A percentile compares a stretch with the other conserved stretches of the same genome.
Conservation (phyloP, 1,139 yeast species). For the Taiozyma sp. region DNA sequence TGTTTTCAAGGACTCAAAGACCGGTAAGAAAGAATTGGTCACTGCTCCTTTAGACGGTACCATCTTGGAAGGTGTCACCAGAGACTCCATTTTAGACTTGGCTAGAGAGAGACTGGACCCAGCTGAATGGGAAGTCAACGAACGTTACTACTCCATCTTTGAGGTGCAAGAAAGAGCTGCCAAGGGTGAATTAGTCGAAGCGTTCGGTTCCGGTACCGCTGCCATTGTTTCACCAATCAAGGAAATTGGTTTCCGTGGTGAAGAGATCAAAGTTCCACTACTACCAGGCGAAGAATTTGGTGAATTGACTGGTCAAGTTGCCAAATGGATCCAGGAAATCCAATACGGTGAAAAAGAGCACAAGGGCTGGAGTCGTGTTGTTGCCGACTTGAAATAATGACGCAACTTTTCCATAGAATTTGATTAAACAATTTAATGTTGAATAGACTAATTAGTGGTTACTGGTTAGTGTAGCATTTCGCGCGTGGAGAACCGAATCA, state of each 20-base stretch:
- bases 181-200: constrained; percentile 84
- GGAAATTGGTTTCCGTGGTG: constrained; percentile 75
- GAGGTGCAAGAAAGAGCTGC: constrained; percentile 77
- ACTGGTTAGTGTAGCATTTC: too few relatives aligned
- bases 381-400: constrained; percentile 26
- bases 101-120: constrained; percentile 71
- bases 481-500: too few relatives aligned
- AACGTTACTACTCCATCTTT: constrained; percentile 74
- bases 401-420: not conserved
- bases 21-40: constrained; percentile 86
- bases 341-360: constrained; percentile 83
- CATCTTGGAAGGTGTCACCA: constrained; percentile 92
- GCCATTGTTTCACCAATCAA: constrained; percentile 94
- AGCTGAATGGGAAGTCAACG: constrained; percentile 73
- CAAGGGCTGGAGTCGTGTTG: constrained; percentile 33
- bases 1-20: constrained; percentile 61
- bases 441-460: too few relatives aligned
- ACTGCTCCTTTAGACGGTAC: constrained; percentile 98
- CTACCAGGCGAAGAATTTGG: constrained; percentile 78
- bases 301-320: constrained; percentile 67
- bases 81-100: constrained; percentile 79
- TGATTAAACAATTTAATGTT: not conserved
- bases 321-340: constrained; percentile 80
- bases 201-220: constrained; percentile 97
- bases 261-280: constrained; percentile 70